Evolutionary conservation across 1,284 basidiomycete species (phyloP).

Genomic region (Chalciporus sp.): DNA sequence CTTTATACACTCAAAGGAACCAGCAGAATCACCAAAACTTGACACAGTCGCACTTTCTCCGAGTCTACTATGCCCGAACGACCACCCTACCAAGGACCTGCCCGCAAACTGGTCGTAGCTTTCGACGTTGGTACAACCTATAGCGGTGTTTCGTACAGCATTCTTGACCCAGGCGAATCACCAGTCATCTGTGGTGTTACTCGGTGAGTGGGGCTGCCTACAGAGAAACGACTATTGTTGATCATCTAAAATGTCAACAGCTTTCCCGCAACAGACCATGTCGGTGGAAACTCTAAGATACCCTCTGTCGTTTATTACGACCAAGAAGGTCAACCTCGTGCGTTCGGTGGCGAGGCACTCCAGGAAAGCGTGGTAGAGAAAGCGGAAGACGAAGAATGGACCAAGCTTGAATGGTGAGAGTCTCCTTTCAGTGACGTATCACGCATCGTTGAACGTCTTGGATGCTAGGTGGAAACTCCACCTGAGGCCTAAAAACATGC

Average conservation of each 20-base stretch:
- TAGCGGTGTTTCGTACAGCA: conserved; percentile 49
- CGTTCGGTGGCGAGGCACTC: conserved; percentile 53
- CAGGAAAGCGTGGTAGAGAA: conserved; percentile 41
- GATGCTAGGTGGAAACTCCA: conserved; percentile 40
- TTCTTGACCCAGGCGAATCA: conserved; percentile 47
- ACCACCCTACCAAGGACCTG: conserved; percentile 35
- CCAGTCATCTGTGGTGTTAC: conserved; percentile 47
- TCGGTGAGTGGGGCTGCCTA: conserved; percentile 33
- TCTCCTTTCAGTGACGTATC: neutral
- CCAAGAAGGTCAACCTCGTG: conserved; percentile 40
- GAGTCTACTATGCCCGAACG: conserved; percentile 31
- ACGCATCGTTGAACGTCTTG: neutral
- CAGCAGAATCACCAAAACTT: too few relatives aligned
- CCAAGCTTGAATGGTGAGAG: conserved; percentile 45
- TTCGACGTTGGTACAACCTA: conserved; percentile 56
- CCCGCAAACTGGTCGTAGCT: conserved; percentile 47
- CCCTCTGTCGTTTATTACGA: conserved; percentile 60
- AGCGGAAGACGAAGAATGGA: conserved; percentile 50
- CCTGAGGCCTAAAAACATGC: conserved; percentile 31
- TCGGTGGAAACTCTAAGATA: conserved; percentile 57
- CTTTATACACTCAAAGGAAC: neutral
- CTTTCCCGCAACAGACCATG: conserved; percentile 54
- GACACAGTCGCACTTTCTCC: too few relatives aligned
- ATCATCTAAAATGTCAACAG: conserved; percentile 29
- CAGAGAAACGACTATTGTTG: neutral